Base-by-base conservation (phyloP, 176 grass and related monocot species). In the Pharus latifolius region DNA sequence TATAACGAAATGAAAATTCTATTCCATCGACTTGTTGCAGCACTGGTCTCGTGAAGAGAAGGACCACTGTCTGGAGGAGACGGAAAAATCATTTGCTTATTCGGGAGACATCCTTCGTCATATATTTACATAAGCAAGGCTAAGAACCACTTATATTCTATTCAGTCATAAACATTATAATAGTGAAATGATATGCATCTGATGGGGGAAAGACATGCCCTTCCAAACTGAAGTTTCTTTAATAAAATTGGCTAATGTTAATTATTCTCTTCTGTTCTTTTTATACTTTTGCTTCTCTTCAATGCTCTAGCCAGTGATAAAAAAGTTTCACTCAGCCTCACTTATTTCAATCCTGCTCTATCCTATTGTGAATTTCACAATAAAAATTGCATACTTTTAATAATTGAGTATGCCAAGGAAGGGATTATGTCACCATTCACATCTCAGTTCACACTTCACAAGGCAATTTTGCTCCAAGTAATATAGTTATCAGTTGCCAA, bases 21-120 rank as follows among this genome's bases (percentile, higher is more conserved):
- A n/a, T 73, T 52, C 20, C 41, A 33, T 31, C 30, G 11, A 6
- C n/a, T 45, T 33, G n/a, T 20, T 7, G 3, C 84, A 99, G 87
- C 68, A 50, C 77, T 99, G 95, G 95, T 81, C 79, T 2, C 81
- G 87, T 56, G 87, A 94, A 44, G 95, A 99, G 70, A 99, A 94
- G 69, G 76, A 99, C 41, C 82, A 80, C 35, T 99, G 95, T 30
- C 80, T 99, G 57, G 79, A 91, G 67, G 95, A 99, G 76, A 99
- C 90, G 0, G 82, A 94, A 79, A 93, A 86, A 56, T 93, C 95
- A 0, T 99, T 99, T 25, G 69, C 79, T 2, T 88, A 86, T 60
- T 99, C 95, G 1, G 87, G 87, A 55, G 67, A 60, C 46, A 81
- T 93, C 56, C 90, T 98, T 42, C 74, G 75, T 56, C 78, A 91